phyloP scores from a whole-genome alignment of 2,329 filamentous ascomycete species.

The Orbilia blumenaviensis region DNA sequence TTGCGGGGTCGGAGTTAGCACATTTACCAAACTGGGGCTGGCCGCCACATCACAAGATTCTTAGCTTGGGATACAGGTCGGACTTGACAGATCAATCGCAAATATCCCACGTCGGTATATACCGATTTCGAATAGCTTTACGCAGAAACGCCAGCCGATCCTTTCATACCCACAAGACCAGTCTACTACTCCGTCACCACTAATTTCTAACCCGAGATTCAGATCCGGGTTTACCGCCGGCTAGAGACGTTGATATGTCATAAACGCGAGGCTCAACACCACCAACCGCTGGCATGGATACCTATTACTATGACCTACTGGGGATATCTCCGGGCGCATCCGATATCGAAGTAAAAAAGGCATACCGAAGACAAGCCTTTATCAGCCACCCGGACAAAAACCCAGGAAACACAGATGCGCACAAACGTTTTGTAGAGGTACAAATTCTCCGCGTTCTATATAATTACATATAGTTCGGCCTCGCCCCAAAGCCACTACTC shows the following conservation, averaged over 20 bases:
- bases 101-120: slow-evolving; percentile 6
- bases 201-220: not conserved
- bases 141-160: not conserved
- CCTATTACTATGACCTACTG: slow-evolving; percentile 34
- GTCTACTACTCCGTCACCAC: not conserved
- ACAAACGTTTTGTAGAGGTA: slow-evolving; percentile 34
- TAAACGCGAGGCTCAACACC: slow-evolving; percentile 12
- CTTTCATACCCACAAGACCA: not conserved
- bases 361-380: slow-evolving; percentile 34
- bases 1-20: slow-evolving; percentile 11
- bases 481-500: no score
- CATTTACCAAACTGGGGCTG: not conserved
- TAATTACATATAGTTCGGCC: no score
- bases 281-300: slow-evolving; percentile 13
- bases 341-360: slow-evolving; percentile 32
- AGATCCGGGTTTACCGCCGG: not conserved
- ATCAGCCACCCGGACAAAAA: slow-evolving; percentile 42
- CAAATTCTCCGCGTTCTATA: not conserved
- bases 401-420: slow-evolving; percentile 19
- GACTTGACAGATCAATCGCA: slow-evolving; percentile 11
- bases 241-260: slow-evolving; percentile 1
- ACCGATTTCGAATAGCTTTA: not conserved
- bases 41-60: slow-evolving; percentile 4
- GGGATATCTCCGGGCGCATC: slow-evolving; percentile 14
- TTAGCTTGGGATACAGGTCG: not conserved